Conservation (phyloP, 441 rosid species). For the Biscutella laevigata region DNA sequence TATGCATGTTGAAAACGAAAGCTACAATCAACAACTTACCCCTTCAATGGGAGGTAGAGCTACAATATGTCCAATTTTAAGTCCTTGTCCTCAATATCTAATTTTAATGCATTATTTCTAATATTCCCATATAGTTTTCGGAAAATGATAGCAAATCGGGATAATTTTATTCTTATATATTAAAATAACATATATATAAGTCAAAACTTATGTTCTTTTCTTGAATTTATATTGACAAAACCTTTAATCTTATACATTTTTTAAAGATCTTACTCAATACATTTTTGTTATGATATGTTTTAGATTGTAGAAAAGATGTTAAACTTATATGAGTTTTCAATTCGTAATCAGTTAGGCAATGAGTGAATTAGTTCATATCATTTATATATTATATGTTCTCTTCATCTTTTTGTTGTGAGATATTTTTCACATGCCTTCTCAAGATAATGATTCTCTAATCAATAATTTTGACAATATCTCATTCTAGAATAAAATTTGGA, state of each 20-base stretch:
- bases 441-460: too few relatives aligned
- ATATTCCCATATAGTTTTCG: neutral
- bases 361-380: too few relatives aligned
- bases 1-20: slow-evolving; percentile 27
- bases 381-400: too few relatives aligned
- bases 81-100: neutral
- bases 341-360: too few relatives aligned
- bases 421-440: too few relatives aligned
- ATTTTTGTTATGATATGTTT: neutral
- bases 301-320: neutral
- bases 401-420: too few relatives aligned
- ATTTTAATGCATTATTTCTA: neutral
- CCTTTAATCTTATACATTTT: neutral
- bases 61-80: slow-evolving; percentile 4
- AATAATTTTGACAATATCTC: too few relatives aligned
- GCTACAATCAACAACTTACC: slow-evolving; percentile 25
- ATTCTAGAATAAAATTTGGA: too few relatives aligned
- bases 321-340: too few relatives aligned
- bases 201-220: slow-evolving; percentile 1
- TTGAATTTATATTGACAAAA: neutral
- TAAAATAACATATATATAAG: neutral
- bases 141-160: slow-evolving; percentile 11
- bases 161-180: neutral
- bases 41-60: slow-evolving; percentile 26
- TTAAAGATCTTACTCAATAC: too few relatives aligned